Percentiles rank a stretch among this genome's conserved stretches.
Evolutionary conservation across 2,329 filamentous ascomycete species (phyloP).

Genomic region (Colletotrichum sp.): DNA sequence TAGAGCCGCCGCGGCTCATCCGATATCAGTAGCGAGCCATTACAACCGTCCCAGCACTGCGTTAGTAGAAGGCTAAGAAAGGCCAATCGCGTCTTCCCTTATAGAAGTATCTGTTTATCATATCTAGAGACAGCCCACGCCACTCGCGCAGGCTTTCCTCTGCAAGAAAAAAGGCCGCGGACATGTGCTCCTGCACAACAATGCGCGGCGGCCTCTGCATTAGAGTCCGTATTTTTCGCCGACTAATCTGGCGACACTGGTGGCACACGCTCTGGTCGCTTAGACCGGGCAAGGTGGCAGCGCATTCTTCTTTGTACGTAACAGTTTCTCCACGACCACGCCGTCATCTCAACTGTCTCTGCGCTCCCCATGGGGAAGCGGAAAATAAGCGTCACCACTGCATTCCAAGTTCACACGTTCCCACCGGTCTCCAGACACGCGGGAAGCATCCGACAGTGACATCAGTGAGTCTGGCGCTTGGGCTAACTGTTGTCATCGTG

Average conservation of each 20-base stretch:
- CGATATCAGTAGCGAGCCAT: background rate
- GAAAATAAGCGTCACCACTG: background rate
- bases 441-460: background rate
- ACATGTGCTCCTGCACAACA: background rate
- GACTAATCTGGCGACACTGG: background rate
- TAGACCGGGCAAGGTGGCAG: background rate
- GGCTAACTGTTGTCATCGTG: background rate
- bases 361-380: constrained; percentile 1
- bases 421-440: background rate
- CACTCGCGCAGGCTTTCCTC: background rate
- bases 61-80: background rate
- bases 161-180: background rate
- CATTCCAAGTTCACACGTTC: background rate
- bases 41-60: background rate
- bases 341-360: background rate
- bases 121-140: background rate
- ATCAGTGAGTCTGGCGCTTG: background rate
- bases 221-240: background rate
- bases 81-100: background rate
- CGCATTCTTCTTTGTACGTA: background rate
- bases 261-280: background rate
- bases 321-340: background rate
- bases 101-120: background rate
- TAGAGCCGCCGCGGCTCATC: background rate
- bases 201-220: background rate